phyloP scores from a whole-genome alignment of 1,139 yeast species.

The Debaryomycetaceae sp. region DNA sequence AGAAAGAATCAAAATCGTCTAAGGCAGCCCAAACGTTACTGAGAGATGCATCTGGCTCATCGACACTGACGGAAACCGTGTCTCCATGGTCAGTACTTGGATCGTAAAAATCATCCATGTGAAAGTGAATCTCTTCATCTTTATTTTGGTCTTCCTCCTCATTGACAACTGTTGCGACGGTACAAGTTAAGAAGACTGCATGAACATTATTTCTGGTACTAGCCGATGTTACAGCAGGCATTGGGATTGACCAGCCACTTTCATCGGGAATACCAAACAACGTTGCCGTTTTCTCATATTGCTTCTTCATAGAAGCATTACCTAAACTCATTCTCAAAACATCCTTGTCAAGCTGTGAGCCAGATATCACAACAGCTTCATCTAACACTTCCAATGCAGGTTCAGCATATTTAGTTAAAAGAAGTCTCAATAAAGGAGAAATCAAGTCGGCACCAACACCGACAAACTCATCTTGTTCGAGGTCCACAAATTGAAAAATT shows the following conservation, averaged over 20 bases:
- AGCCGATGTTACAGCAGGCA: slow-evolving; percentile 88
- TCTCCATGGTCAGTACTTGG: slow-evolving; percentile 33
- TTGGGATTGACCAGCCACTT: slow-evolving; percentile 97
- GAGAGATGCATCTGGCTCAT: slow-evolving; percentile 70
- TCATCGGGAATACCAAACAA: slow-evolving; percentile 94
- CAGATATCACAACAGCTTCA: slow-evolving; percentile 80
- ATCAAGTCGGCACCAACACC: slow-evolving; percentile 95
- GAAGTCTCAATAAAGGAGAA: slow-evolving; percentile 78
- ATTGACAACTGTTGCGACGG: slow-evolving; percentile 30
- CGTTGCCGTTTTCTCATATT: slow-evolving; percentile 82
- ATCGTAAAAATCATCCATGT: slow-evolving; percentile 63
- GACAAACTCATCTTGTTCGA: slow-evolving; percentile 72
- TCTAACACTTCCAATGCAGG: slow-evolving; percentile 87
- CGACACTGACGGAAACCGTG: slow-evolving; percentile 40
- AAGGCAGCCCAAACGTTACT: slow-evolving; percentile 97
- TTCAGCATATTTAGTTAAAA: slow-evolving; percentile 84
- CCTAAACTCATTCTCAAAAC: slow-evolving; percentile 91
- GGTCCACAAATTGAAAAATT: slow-evolving; percentile 72
- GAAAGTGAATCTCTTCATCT: slow-evolving; percentile 54
- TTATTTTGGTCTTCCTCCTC: slow-evolving; percentile 29
- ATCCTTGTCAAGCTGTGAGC: slow-evolving; percentile 86
- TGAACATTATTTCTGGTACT: slow-evolving; percentile 90
- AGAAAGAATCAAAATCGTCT: slow-evolving; percentile 89
- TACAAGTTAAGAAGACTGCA: slow-evolving; percentile 88
- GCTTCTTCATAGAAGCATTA: slow-evolving; percentile 70